Evolutionary conservation across 1,284 basidiomycete species (phyloP).

Genomic region (Sanghuangporus sanghuang): DNA sequence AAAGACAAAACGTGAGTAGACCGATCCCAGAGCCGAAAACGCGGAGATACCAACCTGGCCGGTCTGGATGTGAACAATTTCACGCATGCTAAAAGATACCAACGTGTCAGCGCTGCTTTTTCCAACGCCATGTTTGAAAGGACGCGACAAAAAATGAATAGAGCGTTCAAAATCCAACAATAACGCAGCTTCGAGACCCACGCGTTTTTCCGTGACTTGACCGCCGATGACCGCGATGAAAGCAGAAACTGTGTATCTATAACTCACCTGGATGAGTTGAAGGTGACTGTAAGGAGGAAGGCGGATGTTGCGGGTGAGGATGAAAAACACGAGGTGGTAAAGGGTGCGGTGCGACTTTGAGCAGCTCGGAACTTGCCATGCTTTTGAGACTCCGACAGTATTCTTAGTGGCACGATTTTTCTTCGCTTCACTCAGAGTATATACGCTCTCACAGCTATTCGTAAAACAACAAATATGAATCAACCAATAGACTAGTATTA

Average conservation of each 20-base stretch:
- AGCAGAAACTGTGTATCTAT: not conserved
- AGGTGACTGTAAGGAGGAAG: not conserved
- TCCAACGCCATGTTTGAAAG: not conserved
- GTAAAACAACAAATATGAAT: not conserved
- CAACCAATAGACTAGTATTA: not conserved
- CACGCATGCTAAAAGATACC: constrained; percentile 71
- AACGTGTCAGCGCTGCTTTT: constrained; percentile 3
- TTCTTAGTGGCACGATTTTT: constrained; percentile 2
- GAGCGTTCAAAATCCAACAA: not conserved
- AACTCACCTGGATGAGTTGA: not conserved
- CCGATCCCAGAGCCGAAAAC: constrained; percentile 17
- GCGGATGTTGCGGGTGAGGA: not conserved
- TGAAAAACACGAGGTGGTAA: constrained; percentile 2
- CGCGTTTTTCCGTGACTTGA: not conserved
- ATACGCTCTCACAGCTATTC: not conserved
- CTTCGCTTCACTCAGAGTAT: not conserved
- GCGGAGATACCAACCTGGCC: constrained; percentile 65
- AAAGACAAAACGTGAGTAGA: constrained; percentile 18
- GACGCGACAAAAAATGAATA: not conserved
- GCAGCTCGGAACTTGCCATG: not conserved
- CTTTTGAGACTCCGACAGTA: not conserved
- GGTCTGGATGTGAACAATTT: constrained; percentile 96
- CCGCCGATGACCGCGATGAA: not conserved
- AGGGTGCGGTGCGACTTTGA: constrained; percentile 1
- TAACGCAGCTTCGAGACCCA: not conserved